phyloP scores from a whole-genome alignment of 1,284 basidiomycete species.

The Golubevia sp. region DNA sequence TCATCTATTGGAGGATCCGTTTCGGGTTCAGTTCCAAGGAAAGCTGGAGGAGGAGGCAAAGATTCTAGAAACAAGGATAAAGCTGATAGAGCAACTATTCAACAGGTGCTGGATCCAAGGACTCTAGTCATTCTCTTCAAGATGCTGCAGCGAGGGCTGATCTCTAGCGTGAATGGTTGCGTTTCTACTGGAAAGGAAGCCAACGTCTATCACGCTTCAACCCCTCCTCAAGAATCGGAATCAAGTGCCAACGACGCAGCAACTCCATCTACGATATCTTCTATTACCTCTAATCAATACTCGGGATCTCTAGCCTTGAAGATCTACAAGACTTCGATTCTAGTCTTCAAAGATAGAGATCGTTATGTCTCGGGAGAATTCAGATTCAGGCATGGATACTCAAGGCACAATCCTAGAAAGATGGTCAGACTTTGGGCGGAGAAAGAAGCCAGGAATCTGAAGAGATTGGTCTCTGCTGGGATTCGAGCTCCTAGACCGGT shows the following conservation, averaged over 20 bases:
- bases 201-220: slow-evolving; percentile 56
- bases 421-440: slow-evolving; percentile 99
- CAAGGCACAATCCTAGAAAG: slow-evolving; percentile 90
- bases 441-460: slow-evolving; percentile 96
- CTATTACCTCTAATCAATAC: too few species aligned
- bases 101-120: slow-evolving; percentile 56
- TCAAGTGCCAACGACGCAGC: neutral
- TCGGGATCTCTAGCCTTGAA: slow-evolving; percentile 70
- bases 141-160: slow-evolving; percentile 48
- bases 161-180: slow-evolving; percentile 48
- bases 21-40: slow-evolving; percentile 46
- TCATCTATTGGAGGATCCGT: slow-evolving; percentile 45
- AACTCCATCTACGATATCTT: too few species aligned
- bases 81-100: slow-evolving; percentile 54
- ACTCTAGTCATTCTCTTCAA: slow-evolving; percentile 58
- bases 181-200: slow-evolving; percentile 58
- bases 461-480: slow-evolving; percentile 78
- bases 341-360: slow-evolving; percentile 95
- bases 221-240: slow-evolving; percentile 12
- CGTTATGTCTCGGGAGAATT: slow-evolving; percentile 89
- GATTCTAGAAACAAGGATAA: slow-evolving; percentile 52
- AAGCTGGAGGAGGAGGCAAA: slow-evolving; percentile 34
- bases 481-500: slow-evolving; percentile 84
- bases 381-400: slow-evolving; percentile 90
- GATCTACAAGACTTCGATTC: slow-evolving; percentile 97